phyloP scores from a whole-genome alignment of 768 basidiomycete genomes.

The Terana coerulea region DNA sequence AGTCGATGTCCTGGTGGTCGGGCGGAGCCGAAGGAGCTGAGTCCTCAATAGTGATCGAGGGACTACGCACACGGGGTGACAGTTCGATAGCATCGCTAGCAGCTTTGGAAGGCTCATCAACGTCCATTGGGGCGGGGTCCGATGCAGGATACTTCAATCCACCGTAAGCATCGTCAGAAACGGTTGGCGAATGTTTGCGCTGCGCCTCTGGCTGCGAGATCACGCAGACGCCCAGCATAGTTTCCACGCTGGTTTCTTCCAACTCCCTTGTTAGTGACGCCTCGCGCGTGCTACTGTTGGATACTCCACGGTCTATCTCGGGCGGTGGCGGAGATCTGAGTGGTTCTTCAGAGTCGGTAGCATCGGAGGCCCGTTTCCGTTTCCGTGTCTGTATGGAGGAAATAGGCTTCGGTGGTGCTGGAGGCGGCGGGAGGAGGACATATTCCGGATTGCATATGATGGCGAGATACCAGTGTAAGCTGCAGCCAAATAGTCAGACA shows the following conservation, averaged over 20 bases:
- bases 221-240: background rate
- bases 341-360: background rate
- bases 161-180: background rate
- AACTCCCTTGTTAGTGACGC: slow-evolving; percentile 12
- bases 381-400: slow-evolving; percentile 20
- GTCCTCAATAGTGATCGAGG: background rate
- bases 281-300: background rate
- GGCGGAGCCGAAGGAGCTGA: too few relatives aligned
- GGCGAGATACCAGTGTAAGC: slow-evolving; percentile 96
- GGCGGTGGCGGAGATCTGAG: background rate
- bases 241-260: slow-evolving; percentile 9
- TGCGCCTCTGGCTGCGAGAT: background rate
- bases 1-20: background rate
- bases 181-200: background rate
- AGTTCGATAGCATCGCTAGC: background rate
- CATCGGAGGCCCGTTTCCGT: slow-evolving; percentile 23
- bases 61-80: background rate
- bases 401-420: background rate
- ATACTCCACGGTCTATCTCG: too few relatives aligned
- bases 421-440: slow-evolving; percentile 47
- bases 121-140: slow-evolving; percentile 17
- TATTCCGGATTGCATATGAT: slow-evolving; percentile 82
- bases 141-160: slow-evolving; percentile 15
- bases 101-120: slow-evolving; percentile 9
- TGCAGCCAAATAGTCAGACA: slow-evolving; percentile 27